Evolutionary conservation across 1,284 basidiomycete genomes (phyloP).

Genomic region (Microbotryomycetes sp.): DNA sequence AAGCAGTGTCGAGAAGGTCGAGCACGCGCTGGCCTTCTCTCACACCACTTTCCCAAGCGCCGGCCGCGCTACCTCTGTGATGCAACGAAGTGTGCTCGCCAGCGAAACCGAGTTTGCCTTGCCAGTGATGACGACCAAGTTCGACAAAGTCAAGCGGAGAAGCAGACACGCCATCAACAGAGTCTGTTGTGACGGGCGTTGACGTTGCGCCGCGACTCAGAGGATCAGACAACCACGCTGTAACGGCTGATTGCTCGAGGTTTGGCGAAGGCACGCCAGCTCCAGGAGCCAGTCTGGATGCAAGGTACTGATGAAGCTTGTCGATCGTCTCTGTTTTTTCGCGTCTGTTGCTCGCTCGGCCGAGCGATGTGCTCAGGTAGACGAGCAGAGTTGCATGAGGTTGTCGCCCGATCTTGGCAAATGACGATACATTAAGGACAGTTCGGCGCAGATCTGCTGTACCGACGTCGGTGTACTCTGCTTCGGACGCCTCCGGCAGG

Average conservation of each 20-base stretch:
- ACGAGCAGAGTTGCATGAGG: constrained; percentile 31
- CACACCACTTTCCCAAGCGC: constrained; percentile 44
- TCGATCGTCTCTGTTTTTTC: constrained; percentile 36
- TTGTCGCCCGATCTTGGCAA: constrained; percentile 12
- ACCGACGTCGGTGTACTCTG: not conserved
- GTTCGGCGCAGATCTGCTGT: constrained; percentile 1
- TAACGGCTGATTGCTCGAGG: constrained; percentile 36
- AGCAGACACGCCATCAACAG: constrained; percentile 33
- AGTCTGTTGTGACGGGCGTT: constrained; percentile 41
- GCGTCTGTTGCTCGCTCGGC: constrained; percentile 23
- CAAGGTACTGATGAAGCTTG: constrained; percentile 42
- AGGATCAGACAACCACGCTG: constrained; percentile 46
- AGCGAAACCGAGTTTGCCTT: constrained; percentile 46
- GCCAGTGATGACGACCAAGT: constrained; percentile 44
- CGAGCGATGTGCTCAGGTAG: constrained; percentile 29
- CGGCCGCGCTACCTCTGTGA: constrained; percentile 45
- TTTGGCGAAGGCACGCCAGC: constrained; percentile 2
- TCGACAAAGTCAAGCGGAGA: constrained; percentile 47
- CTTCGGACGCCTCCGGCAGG: constrained; percentile 12
- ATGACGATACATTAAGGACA: constrained; percentile 27
- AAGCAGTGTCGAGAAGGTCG: too few relatives aligned
- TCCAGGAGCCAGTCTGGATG: constrained; percentile 32
- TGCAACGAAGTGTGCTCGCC: constrained; percentile 50
- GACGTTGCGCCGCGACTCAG: constrained; percentile 48
- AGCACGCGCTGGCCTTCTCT: constrained; percentile 43